phyloP scores from a whole-genome alignment of 345 rosid genomes.

The Salix purpurea region DNA sequence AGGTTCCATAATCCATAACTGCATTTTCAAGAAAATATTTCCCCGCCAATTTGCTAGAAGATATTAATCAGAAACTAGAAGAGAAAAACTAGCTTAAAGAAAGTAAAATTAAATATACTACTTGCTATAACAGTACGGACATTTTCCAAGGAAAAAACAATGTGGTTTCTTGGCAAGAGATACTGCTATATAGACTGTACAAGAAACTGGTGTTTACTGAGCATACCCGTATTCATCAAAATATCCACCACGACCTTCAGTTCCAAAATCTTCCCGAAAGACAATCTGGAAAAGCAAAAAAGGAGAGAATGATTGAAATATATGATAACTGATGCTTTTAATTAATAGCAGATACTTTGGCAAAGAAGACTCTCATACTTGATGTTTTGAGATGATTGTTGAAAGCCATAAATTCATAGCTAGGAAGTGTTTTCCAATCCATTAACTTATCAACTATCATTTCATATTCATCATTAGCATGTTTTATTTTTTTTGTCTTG shows the following conservation, averaged over 20 bases:
- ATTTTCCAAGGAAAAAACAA: background rate
- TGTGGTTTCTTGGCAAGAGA: background rate
- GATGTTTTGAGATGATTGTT: background rate
- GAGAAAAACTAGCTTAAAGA: background rate
- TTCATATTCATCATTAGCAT: background rate
- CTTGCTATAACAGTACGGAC: background rate
- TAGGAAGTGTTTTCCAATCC: too few species aligned
- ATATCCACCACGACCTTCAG: conserved; percentile 99
- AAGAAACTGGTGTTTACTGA: background rate
- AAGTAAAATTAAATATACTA: background rate
- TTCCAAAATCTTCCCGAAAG: conserved; percentile 98
- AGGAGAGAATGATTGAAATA: conserved; percentile 1
- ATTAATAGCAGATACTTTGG: background rate
- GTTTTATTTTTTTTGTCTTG: background rate
- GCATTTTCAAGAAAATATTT: background rate
- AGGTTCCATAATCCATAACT: background rate
- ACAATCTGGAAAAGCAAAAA: conserved; percentile 57
- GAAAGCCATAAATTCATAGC: background rate
- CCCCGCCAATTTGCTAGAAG: background rate
- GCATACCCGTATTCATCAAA: conserved; percentile 95
- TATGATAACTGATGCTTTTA: background rate
- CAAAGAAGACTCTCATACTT: background rate
- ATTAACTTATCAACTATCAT: background rate
- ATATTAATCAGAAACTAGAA: background rate
- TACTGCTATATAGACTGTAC: background rate